phyloP scores from a whole-genome alignment of 495 filamentous ascomycete genomes.

The Aspergillus asperescens region DNA sequence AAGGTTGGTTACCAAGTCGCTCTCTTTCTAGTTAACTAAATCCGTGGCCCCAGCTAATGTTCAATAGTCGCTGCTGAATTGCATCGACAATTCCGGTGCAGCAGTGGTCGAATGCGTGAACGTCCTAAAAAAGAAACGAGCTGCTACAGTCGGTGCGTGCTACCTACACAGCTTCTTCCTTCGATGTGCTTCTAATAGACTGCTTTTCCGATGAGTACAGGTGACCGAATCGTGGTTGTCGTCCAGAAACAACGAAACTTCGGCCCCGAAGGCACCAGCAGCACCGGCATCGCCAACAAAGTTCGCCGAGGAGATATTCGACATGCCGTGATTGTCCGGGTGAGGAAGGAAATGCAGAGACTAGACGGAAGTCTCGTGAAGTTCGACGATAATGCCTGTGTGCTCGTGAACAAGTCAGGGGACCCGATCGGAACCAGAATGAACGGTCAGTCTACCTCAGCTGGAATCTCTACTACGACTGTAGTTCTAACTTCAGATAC shows the following conservation, averaged over 20 bases:
- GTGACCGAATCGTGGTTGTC: constrained; percentile 94
- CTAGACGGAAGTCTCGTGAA: constrained; percentile 81
- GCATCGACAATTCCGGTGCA: constrained; percentile 99
- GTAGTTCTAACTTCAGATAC: constrained; percentile 22
- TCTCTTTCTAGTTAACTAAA: neutral
- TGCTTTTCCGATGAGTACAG: constrained; percentile 40
- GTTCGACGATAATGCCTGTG: constrained; percentile 98
- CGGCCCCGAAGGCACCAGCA: constrained; percentile 54
- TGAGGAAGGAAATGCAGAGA: constrained; percentile 76
- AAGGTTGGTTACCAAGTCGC: constrained; percentile 57
- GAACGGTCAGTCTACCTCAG: constrained; percentile 53
- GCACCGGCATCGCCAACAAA: constrained; percentile 70
- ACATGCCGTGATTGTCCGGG: constrained; percentile 93
- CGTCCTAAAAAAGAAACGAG: constrained; percentile 83
- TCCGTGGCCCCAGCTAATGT: constrained; percentile 5
- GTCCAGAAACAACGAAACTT: constrained; percentile 91
- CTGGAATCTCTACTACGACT: neutral
- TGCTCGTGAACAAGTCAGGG: constrained; percentile 93
- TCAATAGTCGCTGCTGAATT: constrained; percentile 87
- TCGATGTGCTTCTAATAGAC: constrained; percentile 6
- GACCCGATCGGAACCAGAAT: constrained; percentile 92
- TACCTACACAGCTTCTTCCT: neutral
- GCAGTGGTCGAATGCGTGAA: constrained; percentile 95
- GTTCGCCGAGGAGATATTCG: constrained; percentile 95
- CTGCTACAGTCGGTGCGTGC: constrained; percentile 79